Evolutionary conservation across 495 filamentous ascomycete genomes (phyloP), one percentile per base, ranked within the genome.

Genomic region (Mycothermus thermophilus): DNA sequence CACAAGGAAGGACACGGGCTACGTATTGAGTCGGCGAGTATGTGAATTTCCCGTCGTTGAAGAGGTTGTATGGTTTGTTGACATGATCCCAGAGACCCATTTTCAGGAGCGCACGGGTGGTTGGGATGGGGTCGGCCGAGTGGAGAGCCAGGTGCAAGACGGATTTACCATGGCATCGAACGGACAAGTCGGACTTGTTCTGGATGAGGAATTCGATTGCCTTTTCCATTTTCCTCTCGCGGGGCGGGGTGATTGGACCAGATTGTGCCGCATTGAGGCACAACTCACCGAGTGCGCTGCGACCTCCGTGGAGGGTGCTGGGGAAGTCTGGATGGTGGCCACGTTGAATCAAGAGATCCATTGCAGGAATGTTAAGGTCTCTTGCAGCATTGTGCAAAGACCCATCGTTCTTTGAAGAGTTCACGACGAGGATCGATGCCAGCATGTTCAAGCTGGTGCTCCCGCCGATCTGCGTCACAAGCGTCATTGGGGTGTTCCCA

Each of bases 291-390:
- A 69, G 57, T 0, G 63, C 63, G 26, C 53, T 66, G 14, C 64
- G 60, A 5, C 64, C 64, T 30, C 46, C 55, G 30, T 69, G 64
- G 4, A 66, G 40, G 1, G 59, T 43, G 35, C 64, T 69, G 0
- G 64, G 64, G 17, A 67, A 69, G 43, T 69, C 64, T 7, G 54
- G 48, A 11, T 69, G 60, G 38, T 69, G 64, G 11, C 51, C 57
- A 44, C 50, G 52, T 15, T 66, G 48, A 4, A 67, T 42, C 9
- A 69, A 47, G 6, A 65, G 51, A 15, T 59, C 43, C 48, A 69
- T 51, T 0, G 63, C 57, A 18, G 43, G 40, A 0, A 66, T 27
- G 31, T 67, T 65, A 16, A 69, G 57, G 20, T 66, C 58, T 10
- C 63, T 44, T 0, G 64, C 57, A 3, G 60, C 59, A 30, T 67